These are phyloP conservation scores for Lachnellula subtilissima DNA, from an alignment of 2,329 filamentous ascomycete species.

Conservation along the genomic window DNA sequence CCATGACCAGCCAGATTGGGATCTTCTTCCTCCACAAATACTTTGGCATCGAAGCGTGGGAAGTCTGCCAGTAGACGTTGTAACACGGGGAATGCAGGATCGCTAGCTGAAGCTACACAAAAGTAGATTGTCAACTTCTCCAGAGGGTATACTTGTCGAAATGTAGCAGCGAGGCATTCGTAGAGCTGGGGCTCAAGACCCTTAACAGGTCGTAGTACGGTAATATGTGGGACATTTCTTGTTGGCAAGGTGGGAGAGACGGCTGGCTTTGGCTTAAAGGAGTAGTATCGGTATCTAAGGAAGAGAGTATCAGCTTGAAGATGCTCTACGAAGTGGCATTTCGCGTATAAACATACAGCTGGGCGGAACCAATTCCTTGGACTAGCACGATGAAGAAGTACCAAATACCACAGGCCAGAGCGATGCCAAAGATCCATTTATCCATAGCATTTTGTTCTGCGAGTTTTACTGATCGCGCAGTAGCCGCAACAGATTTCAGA, in stretches of 20 bases:
- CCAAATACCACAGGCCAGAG: conserved; percentile 49
- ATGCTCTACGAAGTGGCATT: neutral
- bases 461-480: conserved; percentile 1
- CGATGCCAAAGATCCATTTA: conserved; percentile 30
- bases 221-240: conserved; percentile 70
- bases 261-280: conserved; percentile 43
- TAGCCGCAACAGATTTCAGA: conserved; percentile 3
- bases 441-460: conserved; percentile 17
- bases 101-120: conserved; percentile 69
- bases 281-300: conserved; percentile 50
- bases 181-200: conserved; percentile 86
- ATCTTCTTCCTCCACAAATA: conserved; percentile 81
- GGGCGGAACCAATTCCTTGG: conserved; percentile 50
- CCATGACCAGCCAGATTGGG: conserved; percentile 55
- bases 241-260: conserved; percentile 46
- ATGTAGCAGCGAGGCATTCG: conserved; percentile 84
- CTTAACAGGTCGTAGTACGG: conserved; percentile 88
- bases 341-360: conserved; percentile 41
- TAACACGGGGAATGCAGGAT: conserved; percentile 74
- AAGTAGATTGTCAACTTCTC: conserved; percentile 75
- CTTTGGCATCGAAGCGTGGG: conserved; percentile 61
- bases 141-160: conserved; percentile 74
- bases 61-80: conserved; percentile 69
- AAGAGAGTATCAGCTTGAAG: conserved; percentile 5
- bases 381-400: conserved; percentile 47